Conservation (phyloP, 768 basidiomycete species). For the Hirschioporus abietinus region DNA sequence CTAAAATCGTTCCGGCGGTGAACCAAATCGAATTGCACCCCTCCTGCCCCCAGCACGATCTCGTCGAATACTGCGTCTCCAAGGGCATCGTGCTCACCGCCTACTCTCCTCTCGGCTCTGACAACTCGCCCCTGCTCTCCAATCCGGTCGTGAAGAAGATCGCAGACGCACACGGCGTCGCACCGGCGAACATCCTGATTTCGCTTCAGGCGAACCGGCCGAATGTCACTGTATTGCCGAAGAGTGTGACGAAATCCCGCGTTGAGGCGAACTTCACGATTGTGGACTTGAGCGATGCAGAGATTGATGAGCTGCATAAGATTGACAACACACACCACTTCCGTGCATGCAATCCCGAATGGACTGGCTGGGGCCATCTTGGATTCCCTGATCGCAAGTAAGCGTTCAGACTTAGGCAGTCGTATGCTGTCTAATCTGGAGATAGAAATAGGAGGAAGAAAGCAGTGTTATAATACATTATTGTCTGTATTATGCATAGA, state of each 20-base stretch:
- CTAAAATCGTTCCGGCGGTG: constrained; percentile 59
- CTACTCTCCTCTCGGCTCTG: constrained; percentile 76
- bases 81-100: constrained; percentile 71
- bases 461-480: background rate
- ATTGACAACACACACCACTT: constrained; percentile 60
- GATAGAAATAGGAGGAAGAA: background rate
- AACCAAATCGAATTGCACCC: constrained; percentile 81
- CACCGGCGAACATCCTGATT: constrained; percentile 62
- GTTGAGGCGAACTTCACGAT: constrained; percentile 50
- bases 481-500: background rate
- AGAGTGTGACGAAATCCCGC: constrained; percentile 7
- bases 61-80: constrained; percentile 52
- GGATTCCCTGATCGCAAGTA: constrained; percentile 53
- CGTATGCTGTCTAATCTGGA: background rate
- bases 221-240: constrained; percentile 42
- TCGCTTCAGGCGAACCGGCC: constrained; percentile 69
- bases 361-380: constrained; percentile 58
- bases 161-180: constrained; percentile 53
- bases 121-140: constrained; percentile 58
- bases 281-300: constrained; percentile 56
- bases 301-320: constrained; percentile 48
- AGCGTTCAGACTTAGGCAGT: background rate
- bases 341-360: constrained; percentile 59
- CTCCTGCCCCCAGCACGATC: constrained; percentile 63
- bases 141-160: constrained; percentile 57